Percentiles rank a stretch among this genome's conserved stretches.
Evolutionary conservation across 352 stramenopile genomes (phyloP).

Genomic region (Blastocystis sp.): DNA sequence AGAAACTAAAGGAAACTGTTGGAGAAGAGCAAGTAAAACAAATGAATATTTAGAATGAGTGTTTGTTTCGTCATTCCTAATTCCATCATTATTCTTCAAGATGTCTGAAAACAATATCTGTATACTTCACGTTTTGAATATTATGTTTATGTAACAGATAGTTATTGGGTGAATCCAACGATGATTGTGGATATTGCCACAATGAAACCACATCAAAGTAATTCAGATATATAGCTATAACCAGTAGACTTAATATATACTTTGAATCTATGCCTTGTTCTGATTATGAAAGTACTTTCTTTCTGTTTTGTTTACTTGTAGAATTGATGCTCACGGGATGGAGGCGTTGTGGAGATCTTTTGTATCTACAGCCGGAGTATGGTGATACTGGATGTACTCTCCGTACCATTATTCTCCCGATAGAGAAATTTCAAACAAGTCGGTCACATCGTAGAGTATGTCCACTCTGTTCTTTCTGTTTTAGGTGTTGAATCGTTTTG

Average conservation of each 20-base stretch:
- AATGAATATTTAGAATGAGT: too few species aligned
- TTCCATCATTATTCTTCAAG: too few species aligned
- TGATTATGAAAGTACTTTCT: not conserved
- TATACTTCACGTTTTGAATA: too few species aligned
- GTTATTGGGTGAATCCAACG: not conserved
- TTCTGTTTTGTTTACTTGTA: not conserved
- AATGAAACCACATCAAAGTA: not conserved
- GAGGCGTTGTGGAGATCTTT: not conserved
- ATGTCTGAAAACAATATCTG: too few species aligned
- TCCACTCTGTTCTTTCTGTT: not conserved
- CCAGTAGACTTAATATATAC: not conserved
- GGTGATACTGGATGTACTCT: not conserved
- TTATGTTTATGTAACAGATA: not conserved
- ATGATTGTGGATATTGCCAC: slow-evolving; percentile 16
- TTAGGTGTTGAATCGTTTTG: slow-evolving; percentile 22
- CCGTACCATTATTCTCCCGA: not conserved
- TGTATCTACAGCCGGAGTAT: not conserved
- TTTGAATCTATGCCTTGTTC: not conserved
- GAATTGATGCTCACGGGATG: not conserved
- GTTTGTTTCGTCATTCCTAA: too few species aligned
- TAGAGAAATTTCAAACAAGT: not conserved
- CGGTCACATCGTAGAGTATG: not conserved
- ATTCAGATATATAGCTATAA: not conserved
- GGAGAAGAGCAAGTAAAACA: not conserved
- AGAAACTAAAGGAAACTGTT: not conserved